Evolutionary conservation across 2,329 filamentous ascomycete species (phyloP), one percentile per base, ranked within the genome.

Genomic region (Pezicula rhizophila): DNA sequence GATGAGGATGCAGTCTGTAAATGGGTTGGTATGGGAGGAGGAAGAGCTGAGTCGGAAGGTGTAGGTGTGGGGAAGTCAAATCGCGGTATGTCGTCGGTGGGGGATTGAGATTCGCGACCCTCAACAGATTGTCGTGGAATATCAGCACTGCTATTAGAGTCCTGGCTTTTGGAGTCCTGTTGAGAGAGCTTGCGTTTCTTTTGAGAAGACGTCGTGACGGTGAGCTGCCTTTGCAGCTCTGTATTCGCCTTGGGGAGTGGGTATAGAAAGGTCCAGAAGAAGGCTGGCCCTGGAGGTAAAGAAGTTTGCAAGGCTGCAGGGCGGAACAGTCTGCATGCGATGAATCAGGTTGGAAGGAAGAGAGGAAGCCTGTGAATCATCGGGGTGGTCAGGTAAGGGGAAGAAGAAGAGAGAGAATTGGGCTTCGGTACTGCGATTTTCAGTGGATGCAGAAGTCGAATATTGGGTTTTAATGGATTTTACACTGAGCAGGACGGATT

Each of bases 131-230:
- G 55, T 43, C 62, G 48, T 37, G 62, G 59, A 34, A 57, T 59
- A 45, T 66, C 64, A 34, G 58, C 57, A 41, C 57, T 56, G 51
- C 47, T 56, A 47, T 57, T 52, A 25, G 54, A 46, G 40, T 53
- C 45, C 41, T 57, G 56, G 47, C 34, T 52, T 51, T 51, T 49
- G 46, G 48, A 51, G 46, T 54, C 55, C 49, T 58, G 55, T 45
- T 61, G 57, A 53, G 78, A 80, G 60, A 84, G 77, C 77, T 80
- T 84, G 75, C 80, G 77, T 80, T 84, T 85, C 80, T 84, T 85
- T 77, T 72, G 75, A 73, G 79, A 84, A 80, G 80, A 84, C 81
- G 81, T 85, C 69, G 77, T 85, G 81, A 78, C 74, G 67, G 75
- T 70, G 81, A 84, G 81, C 81, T 83, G 80, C 80, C 66, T 66